A percentile compares a stretch with the other conserved stretches of the same genome.
These are phyloP conservation scores for Arachis stenosperma DNA, from an alignment of 306 rosid species.

Conservation along the genomic window DNA sequence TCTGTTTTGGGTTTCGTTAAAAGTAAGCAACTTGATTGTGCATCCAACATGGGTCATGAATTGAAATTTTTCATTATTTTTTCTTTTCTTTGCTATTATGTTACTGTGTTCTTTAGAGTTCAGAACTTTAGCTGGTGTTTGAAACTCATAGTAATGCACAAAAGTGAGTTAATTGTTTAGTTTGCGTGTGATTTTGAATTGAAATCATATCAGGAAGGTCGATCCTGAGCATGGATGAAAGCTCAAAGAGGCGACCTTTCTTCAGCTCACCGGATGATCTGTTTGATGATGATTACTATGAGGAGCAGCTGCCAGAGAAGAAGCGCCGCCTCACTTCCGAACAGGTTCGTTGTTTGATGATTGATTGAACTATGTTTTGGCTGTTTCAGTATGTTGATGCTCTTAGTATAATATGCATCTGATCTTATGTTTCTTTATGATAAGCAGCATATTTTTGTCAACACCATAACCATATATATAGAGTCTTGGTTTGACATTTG, in stretches of 20 bases:
- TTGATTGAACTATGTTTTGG: slow-evolving; percentile 10
- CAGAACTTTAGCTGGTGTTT: background rate
- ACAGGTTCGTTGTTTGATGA: slow-evolving; percentile 58
- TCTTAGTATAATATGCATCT: slow-evolving; percentile 24
- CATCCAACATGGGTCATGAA: background rate
- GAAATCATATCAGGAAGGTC: slow-evolving; percentile 58
- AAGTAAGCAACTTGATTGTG: slow-evolving; percentile 42
- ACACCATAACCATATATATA: slow-evolving; percentile 4
- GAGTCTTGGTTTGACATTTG: background rate
- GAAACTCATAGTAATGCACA: background rate
- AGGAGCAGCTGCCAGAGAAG: slow-evolving; percentile 93
- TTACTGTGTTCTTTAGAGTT: background rate
- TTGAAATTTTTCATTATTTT: background rate
- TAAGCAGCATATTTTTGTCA: slow-evolving; percentile 33
- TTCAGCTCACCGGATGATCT: slow-evolving; percentile 85
- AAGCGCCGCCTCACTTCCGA: slow-evolving; percentile 94
- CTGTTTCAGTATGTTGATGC: slow-evolving; percentile 38
- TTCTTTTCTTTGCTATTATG: background rate
- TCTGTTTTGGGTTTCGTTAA: slow-evolving; percentile 27
- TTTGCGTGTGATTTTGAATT: background rate
- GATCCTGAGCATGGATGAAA: slow-evolving; percentile 75
- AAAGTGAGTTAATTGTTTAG: slow-evolving; percentile 26
- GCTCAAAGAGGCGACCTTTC: slow-evolving; percentile 74
- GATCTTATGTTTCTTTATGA: slow-evolving; percentile 39
- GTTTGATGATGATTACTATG: slow-evolving; percentile 85